Conservation (phyloP, 164 flowering plant species). For the Magnolia officinalis region DNA sequence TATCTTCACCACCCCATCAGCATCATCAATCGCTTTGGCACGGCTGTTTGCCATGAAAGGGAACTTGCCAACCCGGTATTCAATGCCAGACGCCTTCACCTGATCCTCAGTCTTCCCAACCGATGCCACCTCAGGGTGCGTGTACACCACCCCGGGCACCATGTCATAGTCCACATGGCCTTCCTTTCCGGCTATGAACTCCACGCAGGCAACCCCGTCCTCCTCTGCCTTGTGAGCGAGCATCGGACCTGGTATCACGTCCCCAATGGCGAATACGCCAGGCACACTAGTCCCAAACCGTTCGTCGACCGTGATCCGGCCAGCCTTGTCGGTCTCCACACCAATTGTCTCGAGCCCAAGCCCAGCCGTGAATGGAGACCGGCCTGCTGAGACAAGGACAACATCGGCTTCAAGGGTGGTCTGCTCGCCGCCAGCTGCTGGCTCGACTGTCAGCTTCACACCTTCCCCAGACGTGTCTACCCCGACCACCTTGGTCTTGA, state of each 20-base stretch:
- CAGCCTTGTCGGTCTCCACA: constrained; percentile 71
- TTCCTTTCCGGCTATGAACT: constrained; percentile 76
- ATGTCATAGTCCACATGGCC: constrained; percentile 86
- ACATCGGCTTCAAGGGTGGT: constrained; percentile 79
- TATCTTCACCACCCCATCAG: constrained; percentile 88
- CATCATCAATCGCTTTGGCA: constrained; percentile 89
- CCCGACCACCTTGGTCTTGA: constrained; percentile 83
- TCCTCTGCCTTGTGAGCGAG: constrained; percentile 94
- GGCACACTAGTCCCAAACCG: constrained; percentile 58
- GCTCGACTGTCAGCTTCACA: constrained; percentile 75
- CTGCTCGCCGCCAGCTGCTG: constrained; percentile 84
- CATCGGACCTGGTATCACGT: constrained; percentile 93
- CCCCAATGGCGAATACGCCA: constrained; percentile 83
- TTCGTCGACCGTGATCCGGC: constrained; percentile 62
- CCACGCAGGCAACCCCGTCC: constrained; percentile 92
- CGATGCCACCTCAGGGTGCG: constrained; percentile 92
- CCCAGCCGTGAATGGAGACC: constrained; percentile 70
- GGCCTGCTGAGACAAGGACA: constrained; percentile 88
- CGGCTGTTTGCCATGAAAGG: constrained; percentile 90
- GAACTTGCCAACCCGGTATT: constrained; percentile 76
- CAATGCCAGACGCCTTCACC: constrained; percentile 62
- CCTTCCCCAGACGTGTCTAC: constrained; percentile 62
- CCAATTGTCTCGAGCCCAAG: constrained; percentile 79
- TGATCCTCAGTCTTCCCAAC: constrained; percentile 95
- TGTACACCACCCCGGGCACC: constrained; percentile 92